Percentiles rank a stretch among this genome's conserved stretches.
phyloP scores from a whole-genome alignment of 2,329 filamentous ascomycete species.

The Fusarium longipes region DNA sequence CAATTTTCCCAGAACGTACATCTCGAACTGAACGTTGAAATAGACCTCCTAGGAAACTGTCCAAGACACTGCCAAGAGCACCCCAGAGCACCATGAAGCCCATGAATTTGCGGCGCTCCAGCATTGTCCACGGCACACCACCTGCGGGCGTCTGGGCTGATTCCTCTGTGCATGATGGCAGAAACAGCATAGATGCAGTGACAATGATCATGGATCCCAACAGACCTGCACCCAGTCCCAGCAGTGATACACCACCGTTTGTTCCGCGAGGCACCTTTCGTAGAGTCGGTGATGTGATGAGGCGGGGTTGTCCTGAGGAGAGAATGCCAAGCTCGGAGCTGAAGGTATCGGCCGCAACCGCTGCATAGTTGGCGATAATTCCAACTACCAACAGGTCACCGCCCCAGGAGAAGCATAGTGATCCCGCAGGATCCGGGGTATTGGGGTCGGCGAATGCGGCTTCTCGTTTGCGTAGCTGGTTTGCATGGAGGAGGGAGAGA shows the following conservation, averaged over 20 bases:
- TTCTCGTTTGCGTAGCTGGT: conserved; percentile 65
- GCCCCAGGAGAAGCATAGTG: conserved; percentile 68
- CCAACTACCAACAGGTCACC: conserved; percentile 73
- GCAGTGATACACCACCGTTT: conserved; percentile 87
- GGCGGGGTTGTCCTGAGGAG: conserved; percentile 76
- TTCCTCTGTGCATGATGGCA: conserved; percentile 73
- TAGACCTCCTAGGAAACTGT: conserved; percentile 86
- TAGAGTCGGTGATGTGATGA: conserved; percentile 84
- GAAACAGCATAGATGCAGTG: conserved; percentile 70
- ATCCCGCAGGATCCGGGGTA: conserved; percentile 51
- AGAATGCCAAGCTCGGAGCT: conserved; percentile 95
- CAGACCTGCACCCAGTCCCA: conserved; percentile 78
- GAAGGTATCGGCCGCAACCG: conserved; percentile 92
- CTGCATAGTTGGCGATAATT: conserved; percentile 86
- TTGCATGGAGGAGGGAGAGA: conserved; percentile 67
- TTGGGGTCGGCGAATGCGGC: conserved; percentile 53
- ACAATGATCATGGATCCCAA: conserved; percentile 79
- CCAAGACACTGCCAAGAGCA: conserved; percentile 81
- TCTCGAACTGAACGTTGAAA: conserved; percentile 90
- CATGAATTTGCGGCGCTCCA: conserved; percentile 60
- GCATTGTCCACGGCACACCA: conserved; percentile 61
- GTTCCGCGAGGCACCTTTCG: conserved; percentile 88
- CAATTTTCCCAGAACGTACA: conserved; percentile 82
- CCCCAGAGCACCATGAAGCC: conserved; percentile 77
- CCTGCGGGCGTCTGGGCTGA: conserved; percentile 54